Percentiles rank a stretch among this genome's conserved stretches.
Evolutionary conservation across 345 rosid species (phyloP).

Genomic region (Brassica nigra): DNA sequence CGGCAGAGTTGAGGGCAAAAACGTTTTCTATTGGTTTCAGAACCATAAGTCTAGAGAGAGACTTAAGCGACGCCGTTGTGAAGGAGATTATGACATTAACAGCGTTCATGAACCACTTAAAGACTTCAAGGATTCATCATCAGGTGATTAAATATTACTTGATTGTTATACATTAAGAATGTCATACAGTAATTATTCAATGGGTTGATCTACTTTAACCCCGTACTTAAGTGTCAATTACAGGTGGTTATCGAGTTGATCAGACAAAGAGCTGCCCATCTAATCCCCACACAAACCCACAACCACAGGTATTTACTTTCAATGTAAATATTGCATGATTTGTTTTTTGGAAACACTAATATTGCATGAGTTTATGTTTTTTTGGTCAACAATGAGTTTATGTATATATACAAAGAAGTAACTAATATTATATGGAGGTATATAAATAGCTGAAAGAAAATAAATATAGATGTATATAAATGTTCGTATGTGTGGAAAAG

Average conservation of each 20-base stretch:
- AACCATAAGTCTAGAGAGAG: slow-evolving; percentile 76
- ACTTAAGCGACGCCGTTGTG: slow-evolving; percentile 57
- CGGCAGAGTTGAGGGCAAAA: slow-evolving; percentile 75
- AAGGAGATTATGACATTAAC: slow-evolving; percentile 17
- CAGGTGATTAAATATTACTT: slow-evolving; percentile 12
- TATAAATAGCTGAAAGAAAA: slow-evolving; percentile 15
- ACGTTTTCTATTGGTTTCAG: slow-evolving; percentile 84
- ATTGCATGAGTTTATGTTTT: too few relatives aligned
- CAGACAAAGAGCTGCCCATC: slow-evolving; percentile 45
- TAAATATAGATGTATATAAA: neutral
- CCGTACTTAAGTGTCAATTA: slow-evolving; percentile 12
- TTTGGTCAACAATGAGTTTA: neutral
- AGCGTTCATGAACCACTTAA: slow-evolving; percentile 28
- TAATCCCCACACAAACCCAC: slow-evolving; percentile 32
- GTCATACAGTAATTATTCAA: neutral
- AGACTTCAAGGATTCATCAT: slow-evolving; percentile 25
- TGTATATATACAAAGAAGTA: slow-evolving; percentile 1
- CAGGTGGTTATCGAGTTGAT: slow-evolving; percentile 42
- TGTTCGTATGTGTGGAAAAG: neutral
- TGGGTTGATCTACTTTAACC: neutral
- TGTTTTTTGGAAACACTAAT: too few relatives aligned
- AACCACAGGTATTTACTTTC: slow-evolving; percentile 42
- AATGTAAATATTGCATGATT: neutral
- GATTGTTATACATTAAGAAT: neutral
- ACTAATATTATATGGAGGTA: neutral